Percentiles rank a stretch among this genome's conserved stretches.
phyloP scores from a whole-genome alignment of 306 rosid genomes.

The Ziziphus jujuba region DNA sequence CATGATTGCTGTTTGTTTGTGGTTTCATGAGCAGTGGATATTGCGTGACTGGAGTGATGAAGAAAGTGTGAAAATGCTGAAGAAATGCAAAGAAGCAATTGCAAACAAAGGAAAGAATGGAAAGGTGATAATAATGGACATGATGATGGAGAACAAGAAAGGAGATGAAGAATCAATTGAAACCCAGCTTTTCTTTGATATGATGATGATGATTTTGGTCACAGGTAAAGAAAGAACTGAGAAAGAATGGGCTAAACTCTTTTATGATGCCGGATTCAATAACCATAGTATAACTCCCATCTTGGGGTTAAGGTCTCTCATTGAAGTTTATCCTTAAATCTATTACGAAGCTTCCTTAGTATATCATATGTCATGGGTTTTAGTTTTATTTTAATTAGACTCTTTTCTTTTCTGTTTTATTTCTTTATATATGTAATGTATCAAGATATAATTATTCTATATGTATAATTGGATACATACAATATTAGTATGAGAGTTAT shows the following conservation, averaged over 20 bases:
- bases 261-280: conserved; percentile 17
- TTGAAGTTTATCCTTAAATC: conserved; percentile 19
- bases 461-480: too few relatives aligned
- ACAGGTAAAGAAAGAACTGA: conserved; percentile 13
- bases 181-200: conserved; percentile 13
- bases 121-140: conserved; percentile 16
- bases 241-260: conserved; percentile 26
- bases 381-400: too few relatives aligned
- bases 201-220: conserved; percentile 10
- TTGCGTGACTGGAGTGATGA: conserved; percentile 19
- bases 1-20: too few relatives aligned
- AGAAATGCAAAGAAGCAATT: too few relatives aligned
- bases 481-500: too few relatives aligned
- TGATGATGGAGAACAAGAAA: not conserved
- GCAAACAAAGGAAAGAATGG: conserved; percentile 6
- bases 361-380: too few relatives aligned
- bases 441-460: too few relatives aligned
- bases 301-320: conserved; percentile 17
- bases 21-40: conserved; percentile 3
- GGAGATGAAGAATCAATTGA: conserved; percentile 4
- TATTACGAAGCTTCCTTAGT: too few relatives aligned
- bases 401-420: too few relatives aligned
- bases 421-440: too few relatives aligned
- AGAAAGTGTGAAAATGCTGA: conserved; percentile 11
- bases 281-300: conserved; percentile 6